Evolutionary conservation across 2,329 filamentous ascomycete species (phyloP).

Genomic region (Xylariaceae sp.): DNA sequence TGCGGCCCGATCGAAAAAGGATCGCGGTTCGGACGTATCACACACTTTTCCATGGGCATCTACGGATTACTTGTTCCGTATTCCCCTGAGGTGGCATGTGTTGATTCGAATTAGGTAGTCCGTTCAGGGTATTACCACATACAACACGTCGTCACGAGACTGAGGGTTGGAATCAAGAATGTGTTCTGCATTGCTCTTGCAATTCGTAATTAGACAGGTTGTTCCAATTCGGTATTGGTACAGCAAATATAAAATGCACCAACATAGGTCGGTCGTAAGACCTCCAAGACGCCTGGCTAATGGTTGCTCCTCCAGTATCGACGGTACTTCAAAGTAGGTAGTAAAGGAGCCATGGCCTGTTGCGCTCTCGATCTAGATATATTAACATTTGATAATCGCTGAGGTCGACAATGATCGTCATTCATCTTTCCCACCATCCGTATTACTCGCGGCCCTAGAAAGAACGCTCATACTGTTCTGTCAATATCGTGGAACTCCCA

Average conservation of each 20-base stretch:
- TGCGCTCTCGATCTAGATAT: constrained; percentile 1
- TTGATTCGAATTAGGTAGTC: no score
- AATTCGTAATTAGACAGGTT: not conserved
- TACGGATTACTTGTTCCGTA: not conserved
- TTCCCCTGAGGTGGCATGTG: no score
- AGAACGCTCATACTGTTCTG: not conserved
- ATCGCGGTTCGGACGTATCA: not conserved
- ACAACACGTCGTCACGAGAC: not conserved
- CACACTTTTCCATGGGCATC: not conserved
- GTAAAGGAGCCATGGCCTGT: not conserved
- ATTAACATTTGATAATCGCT: constrained; percentile 1
- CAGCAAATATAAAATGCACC: constrained; percentile 59
- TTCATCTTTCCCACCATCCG: not conserved
- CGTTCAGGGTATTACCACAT: no score
- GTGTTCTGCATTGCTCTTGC: not conserved
- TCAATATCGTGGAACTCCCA: not conserved
- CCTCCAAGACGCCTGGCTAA: constrained; percentile 81
- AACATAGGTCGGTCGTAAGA: constrained; percentile 50
- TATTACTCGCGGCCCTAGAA: not conserved
- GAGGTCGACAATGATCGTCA: not conserved
- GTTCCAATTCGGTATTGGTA: not conserved
- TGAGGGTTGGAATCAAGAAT: no score
- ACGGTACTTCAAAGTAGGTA: not conserved
- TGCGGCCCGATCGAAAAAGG: not conserved
- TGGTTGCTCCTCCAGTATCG: not conserved